These are phyloP conservation scores for Coniochaeta prunicola DNA, from an alignment of 2,329 filamentous ascomycete genomes.

Conservation along the genomic window DNA sequence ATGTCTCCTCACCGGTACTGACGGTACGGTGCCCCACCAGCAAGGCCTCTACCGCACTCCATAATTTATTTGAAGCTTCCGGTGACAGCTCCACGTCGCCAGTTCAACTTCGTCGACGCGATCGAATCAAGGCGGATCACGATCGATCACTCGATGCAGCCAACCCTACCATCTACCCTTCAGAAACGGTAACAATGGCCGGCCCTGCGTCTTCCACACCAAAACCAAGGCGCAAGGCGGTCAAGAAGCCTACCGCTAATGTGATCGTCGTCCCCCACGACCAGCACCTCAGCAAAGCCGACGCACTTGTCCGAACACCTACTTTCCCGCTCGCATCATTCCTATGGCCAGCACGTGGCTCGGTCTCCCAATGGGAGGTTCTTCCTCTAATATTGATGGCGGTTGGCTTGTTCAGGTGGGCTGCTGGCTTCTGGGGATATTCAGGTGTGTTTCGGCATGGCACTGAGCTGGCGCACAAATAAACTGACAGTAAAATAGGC, in stretches of 20 bases:
- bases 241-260: conserved; percentile 38
- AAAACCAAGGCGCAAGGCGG: conserved; percentile 49
- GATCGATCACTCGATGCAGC: conserved; percentile 13
- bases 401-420: conserved; percentile 89
- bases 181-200: conserved; percentile 36
- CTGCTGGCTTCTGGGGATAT: conserved; percentile 87
- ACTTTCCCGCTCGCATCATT: conserved; percentile 91
- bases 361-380: conserved; percentile 84
- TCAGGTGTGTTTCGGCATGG: conserved; percentile 55
- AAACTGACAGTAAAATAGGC: conserved; percentile 37
- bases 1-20: neutral
- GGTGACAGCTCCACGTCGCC: neutral
- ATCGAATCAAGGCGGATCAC: neutral
- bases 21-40: too few relatives aligned
- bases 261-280: conserved; percentile 17
- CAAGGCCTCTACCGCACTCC: neutral
- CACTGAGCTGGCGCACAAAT: neutral
- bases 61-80: neutral
- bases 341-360: conserved; percentile 82
- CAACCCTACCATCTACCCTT: neutral
- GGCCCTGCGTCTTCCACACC: conserved; percentile 44
- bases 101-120: neutral
- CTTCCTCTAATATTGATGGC: conserved; percentile 83
- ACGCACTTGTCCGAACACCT: conserved; percentile 50
- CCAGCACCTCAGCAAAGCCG: conserved; percentile 21